Percentiles rank a stretch among this genome's conserved stretches.
phyloP scores from a whole-genome alignment of 139 green algal species.

The Choricystis sp. region DNA sequence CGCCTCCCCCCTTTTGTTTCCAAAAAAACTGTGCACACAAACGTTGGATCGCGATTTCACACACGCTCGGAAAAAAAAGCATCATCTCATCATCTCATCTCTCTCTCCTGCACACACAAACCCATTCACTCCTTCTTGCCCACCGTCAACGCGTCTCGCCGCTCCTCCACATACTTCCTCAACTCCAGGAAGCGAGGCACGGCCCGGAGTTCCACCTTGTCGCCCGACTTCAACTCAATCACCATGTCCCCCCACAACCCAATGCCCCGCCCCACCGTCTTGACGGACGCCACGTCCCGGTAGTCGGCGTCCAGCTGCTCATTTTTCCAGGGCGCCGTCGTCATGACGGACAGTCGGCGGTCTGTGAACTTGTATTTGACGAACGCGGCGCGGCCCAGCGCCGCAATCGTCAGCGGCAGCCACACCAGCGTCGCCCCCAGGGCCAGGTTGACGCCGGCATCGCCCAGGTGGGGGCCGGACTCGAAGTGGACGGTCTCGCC shows the following conservation, averaged over 20 bases:
- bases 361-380: constrained; percentile 82
- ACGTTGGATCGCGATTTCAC: no score
- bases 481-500: constrained; percentile 50
- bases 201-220: constrained; percentile 66
- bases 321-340: constrained; percentile 70
- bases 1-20: no score
- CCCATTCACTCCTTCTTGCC: neutral
- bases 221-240: constrained; percentile 49
- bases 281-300: constrained; percentile 62
- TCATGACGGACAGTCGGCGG: constrained; percentile 55
- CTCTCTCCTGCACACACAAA: neutral
- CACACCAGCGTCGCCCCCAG: constrained; percentile 64
- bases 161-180: constrained; percentile 60
- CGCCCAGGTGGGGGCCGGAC: constrained; percentile 33
- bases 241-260: constrained; percentile 86
- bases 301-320: constrained; percentile 37
- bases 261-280: constrained; percentile 48
- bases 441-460: constrained; percentile 65
- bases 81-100: neutral
- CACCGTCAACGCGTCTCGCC: constrained; percentile 20
- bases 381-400: constrained; percentile 51
- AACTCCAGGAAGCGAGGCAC: constrained; percentile 67
- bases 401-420: constrained; percentile 62
- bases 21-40: no score
- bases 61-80: neutral